Evolutionary conservation across 2,329 filamentous ascomycete species (phyloP), one percentile per base, ranked within the genome.

Genomic region (Arachnomyces sp.): DNA sequence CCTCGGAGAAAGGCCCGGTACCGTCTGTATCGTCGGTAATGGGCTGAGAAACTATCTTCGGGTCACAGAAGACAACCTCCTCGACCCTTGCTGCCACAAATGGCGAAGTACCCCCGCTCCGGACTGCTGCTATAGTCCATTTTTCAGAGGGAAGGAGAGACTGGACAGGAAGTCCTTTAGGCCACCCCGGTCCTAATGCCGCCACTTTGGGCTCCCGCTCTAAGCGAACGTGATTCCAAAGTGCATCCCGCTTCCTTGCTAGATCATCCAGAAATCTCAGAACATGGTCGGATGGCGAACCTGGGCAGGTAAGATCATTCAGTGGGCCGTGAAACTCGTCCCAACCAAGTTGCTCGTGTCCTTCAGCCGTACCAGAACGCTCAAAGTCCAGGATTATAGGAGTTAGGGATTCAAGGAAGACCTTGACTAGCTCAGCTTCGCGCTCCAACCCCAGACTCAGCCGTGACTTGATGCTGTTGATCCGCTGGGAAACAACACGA

Each of bases 161-260:
- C 28, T 49, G 47, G 9, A 45, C 36, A 9, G 47, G 42, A 34
- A 49, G 30, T 3, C 47, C 47, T 31, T 38, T 44, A 15, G 47
- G 47, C 34, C 39, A 47, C 2, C 42, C 42, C 3, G 14, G 12
- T 6, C 16, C 30, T 28, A 47, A 31, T 8, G 25, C 13, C 5
- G 38, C 17, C 17, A 42, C 16, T 20, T 33, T 15, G n/a, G 47
- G 43, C 8, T 43, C 36, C 14, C 31, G 31, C 20, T 38, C 18
- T 28, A 29, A 12, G 8, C 47, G 43, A 28, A 30, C 17, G 12
- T 41, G 13, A 17, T 34, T 32, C 44, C 45, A 49, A 14, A 49
- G 14, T 20, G 43, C 39, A 36, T 49, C 44, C 6, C 45, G 33
- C 20, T 40, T 15, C 16, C 30, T 28, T 17, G 45, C 47, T n/a